Base-by-base conservation (phyloP, 768 basidiomycete species). In the Artomyces pyxidatus region DNA sequence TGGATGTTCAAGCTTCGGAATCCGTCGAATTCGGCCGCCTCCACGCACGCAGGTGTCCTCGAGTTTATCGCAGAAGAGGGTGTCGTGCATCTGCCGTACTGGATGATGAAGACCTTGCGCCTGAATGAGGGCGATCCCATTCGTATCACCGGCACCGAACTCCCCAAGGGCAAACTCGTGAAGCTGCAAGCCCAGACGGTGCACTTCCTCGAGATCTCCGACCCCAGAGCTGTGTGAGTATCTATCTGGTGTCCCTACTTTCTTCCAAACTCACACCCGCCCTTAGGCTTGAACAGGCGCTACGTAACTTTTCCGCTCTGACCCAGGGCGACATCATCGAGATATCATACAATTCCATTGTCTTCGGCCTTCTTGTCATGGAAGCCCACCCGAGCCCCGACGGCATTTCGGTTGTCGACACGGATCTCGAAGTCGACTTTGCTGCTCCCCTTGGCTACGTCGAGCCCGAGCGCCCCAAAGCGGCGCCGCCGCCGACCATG, bases 31-130 rank as follows among this genome's bases (percentile, higher is more conserved):
- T 74, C 76, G 45, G 88, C 81, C 28, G 87, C 78, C 47, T 93
- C 79, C 19, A 98, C 96, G 1, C 91, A 99, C 63, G 89, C 88
- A 1, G 96, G 96, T 72, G 96, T 99, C 23, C 78, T 99, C 25
- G 96, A 99, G 63, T 99, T 99, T 68, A 97, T 97, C 56, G 95
- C 96, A 2, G 86, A 96, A 49, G 95, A 98, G 65, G 96, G 96
- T 11, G 75, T 87, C 12, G 94, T 94, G 3, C 87, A 98, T 71
- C 73, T 99, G 14, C 96, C 96, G 0, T 87, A 92, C 58, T 99
- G 96, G 96, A 95, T 99, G 89, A 99, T 99, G 95, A 93, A 88
- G 71, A 93, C 91, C 4, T 71, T 99, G 17, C 80, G 90, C 23
- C 69, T 99, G 23, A 84, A 83, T 48, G 96, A 99, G 67, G 96